These are phyloP conservation scores for Erysimum cheiranthoides DNA, from an alignment of 345 rosid species.

Conservation along the genomic window DNA sequence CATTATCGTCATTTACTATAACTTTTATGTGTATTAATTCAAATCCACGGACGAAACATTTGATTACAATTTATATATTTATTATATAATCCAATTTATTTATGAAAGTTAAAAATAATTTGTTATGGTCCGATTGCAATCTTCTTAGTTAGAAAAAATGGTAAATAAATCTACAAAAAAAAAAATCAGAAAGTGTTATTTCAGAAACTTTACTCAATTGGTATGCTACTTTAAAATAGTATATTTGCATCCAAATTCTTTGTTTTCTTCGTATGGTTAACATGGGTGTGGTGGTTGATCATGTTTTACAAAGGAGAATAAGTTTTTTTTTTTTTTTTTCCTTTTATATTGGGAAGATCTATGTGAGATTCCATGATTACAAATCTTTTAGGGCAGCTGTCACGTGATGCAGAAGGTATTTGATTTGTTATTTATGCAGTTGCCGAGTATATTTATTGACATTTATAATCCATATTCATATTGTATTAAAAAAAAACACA, in stretches of 20 bases:
- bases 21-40: constrained; percentile 14
- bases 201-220: neutral
- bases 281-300: constrained; percentile 1
- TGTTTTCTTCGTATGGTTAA: neutral
- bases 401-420: constrained; percentile 36
- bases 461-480: neutral
- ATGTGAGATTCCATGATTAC: constrained; percentile 30
- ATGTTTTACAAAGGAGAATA: neutral
- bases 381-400: constrained; percentile 34
- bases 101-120: neutral
- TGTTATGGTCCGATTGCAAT: neutral
- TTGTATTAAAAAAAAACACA: neutral
- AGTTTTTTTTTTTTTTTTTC: neutral
- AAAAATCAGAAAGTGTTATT: neutral
- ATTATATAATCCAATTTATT: constrained; percentile 2
- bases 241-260: neutral
- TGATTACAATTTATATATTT: neutral
- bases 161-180: neutral
- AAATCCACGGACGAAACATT: neutral
- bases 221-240: neutral
- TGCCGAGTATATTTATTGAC: constrained; percentile 30
- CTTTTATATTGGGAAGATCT: neutral
- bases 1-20: constrained; percentile 37
- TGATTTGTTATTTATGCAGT: constrained; percentile 27
- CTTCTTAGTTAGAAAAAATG: neutral